These are phyloP conservation scores for Umbelopsis ramanniana DNA, from an alignment of 192 early-diverging fungal species.

Conservation along the genomic window DNA sequence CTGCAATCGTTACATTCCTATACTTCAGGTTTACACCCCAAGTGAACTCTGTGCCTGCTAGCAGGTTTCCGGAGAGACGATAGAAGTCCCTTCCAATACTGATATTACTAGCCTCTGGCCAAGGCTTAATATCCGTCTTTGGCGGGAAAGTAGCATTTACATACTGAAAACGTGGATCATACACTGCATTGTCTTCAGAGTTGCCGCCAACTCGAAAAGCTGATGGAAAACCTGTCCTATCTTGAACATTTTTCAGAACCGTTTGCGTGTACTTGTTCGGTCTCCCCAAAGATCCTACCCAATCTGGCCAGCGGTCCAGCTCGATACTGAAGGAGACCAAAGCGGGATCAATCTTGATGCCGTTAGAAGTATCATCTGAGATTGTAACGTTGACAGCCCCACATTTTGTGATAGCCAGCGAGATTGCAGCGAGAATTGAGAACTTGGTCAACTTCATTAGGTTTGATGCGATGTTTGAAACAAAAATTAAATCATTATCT, in stretches of 20 bases:
- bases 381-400: neutral
- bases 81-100: conserved; percentile 2
- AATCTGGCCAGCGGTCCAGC: conserved; percentile 1
- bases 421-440: neutral
- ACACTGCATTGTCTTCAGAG: conserved; percentile 6
- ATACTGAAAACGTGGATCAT: neutral
- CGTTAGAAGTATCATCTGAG: neutral
- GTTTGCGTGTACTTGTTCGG: neutral
- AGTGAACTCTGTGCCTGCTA: neutral
- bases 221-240: neutral
- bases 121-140: neutral
- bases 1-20: conserved; percentile 1
- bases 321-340: conserved; percentile 1
- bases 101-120: conserved; percentile 3
- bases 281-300: neutral
- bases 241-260: neutral
- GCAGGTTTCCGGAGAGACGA: neutral
- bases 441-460: neutral
- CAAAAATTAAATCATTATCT: too few relatives aligned
- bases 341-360: neutral
- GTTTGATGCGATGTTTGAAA: neutral
- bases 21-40: conserved; percentile 3
- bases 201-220: neutral
- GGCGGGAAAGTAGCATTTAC: neutral
- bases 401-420: neutral